Base-by-base conservation (phyloP, 345 rosid species). In the Pugionium cornutum region DNA sequence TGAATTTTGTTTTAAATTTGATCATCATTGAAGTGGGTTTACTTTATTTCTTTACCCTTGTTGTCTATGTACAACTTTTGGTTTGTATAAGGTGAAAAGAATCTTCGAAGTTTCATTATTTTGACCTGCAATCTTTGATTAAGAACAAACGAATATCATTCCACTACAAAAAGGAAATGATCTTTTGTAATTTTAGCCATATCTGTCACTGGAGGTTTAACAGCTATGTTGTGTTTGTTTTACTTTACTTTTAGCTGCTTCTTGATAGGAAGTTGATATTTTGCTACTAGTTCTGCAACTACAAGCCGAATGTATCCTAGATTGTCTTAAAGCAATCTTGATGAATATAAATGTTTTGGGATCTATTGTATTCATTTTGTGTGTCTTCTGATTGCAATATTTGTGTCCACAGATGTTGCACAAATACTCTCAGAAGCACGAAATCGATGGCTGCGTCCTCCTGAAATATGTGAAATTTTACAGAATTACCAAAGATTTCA, bases 401-500 rank as follows among this genome's bases (percentile, higher is more conserved):
- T 18, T 18, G 18, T 57, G n/a, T 51, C 6, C 25, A 33, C 87
- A 89, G 97, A 86, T 80, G 86, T 94, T 58, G 77, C 75, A 63
- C 97, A 86, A 58, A 74, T 94, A 78, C 85, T 88, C n/a, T 3
- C 73, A 41, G 97, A 94, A 75, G 99, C 99, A 25, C 84, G 89
- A 6, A 73, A 82, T 67, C 79, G 99, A 70, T 94, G 99, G 99
- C 81, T 94, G 36, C 85, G 99, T 6, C 96, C 99, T 9, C 86
- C 92, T 62, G 99, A 94, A 79, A 90, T 94, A 43, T 86, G 96
- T 76, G 92, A 94, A 81, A 88, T 94, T 67, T 85, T 94, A 64
- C 78, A 72, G 67, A 88, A 85, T 62, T 77, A 84, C 71, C 70
- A 77, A 65, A 70, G 67, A 0, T 90, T 88, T 58, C 76, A 57